Percentiles rank a stretch among this genome's conserved stretches.
Conservation (phyloP, 1,284 basidiomycete species). For the Gymnopus androsaceus region DNA sequence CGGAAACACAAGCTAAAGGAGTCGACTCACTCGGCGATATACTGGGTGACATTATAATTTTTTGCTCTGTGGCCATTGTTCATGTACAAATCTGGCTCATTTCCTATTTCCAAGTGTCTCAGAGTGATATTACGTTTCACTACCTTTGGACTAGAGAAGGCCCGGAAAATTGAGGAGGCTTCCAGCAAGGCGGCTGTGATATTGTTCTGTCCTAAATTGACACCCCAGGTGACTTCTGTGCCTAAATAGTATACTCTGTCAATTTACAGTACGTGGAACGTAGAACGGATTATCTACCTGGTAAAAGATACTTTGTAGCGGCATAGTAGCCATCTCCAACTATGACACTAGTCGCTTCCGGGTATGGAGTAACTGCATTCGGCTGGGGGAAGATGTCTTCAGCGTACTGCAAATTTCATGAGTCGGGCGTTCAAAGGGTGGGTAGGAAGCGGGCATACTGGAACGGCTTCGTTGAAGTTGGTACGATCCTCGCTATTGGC, state of each 20-base stretch:
- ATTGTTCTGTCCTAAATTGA: conserved; percentile 11
- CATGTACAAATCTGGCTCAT: conserved; percentile 9
- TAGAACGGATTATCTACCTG: not conserved
- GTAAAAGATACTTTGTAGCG: conserved; percentile 10
- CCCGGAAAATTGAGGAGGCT: conserved; percentile 5
- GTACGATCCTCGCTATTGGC: conserved; percentile 16
- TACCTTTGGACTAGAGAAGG: not conserved
- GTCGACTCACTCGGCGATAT: not conserved
- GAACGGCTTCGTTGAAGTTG: conserved; percentile 28
- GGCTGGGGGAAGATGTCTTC: conserved; percentile 51
- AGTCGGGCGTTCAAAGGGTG: not conserved
- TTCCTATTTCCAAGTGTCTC: conserved; percentile 13
- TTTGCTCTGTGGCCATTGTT: not conserved
- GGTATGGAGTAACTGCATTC: conserved; percentile 56
- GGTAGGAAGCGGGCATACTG: conserved; percentile 32
- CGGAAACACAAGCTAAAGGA: not conserved
- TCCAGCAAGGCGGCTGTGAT: conserved; percentile 10
- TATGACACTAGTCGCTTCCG: conserved; percentile 57
- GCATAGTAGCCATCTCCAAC: conserved; percentile 47
- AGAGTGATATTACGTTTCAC: not conserved
- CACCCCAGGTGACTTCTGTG: conserved; percentile 9
- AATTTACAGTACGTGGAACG: not conserved
- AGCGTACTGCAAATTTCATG: not conserved
- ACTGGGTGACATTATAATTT: conserved; percentile 1
- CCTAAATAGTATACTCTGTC: not conserved